Evolutionary conservation across 305 asterid genomes (phyloP).

Genomic region (Coffea humblotiana): DNA sequence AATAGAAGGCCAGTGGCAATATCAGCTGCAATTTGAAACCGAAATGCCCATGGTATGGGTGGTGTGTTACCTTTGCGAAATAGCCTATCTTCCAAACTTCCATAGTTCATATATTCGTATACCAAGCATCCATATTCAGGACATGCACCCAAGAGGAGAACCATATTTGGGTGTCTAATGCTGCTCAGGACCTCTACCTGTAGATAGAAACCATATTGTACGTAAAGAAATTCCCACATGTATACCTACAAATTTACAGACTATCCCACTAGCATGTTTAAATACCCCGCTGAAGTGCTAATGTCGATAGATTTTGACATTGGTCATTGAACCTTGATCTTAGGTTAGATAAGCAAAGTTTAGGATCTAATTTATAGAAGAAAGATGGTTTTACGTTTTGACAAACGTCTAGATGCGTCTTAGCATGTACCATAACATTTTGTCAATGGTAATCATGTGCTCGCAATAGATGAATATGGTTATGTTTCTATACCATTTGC

Average conservation of each 20-base stretch:
- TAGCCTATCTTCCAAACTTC: conserved; percentile 75
- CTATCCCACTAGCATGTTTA: background rate
- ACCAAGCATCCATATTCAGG: conserved; percentile 81
- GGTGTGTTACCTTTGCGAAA: conserved; percentile 68
- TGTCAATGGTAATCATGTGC: background rate
- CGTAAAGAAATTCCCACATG: background rate
- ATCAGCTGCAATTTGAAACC: conserved; percentile 64
- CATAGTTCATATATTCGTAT: conserved; percentile 73
- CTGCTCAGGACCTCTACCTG: conserved; percentile 71
- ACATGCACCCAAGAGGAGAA: conserved; percentile 77
- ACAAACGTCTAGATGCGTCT: background rate
- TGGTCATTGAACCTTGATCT: background rate
- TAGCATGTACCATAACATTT: background rate
- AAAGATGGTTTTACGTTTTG: background rate
- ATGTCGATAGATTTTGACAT: background rate
- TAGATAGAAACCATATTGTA: background rate
- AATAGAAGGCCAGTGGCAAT: conserved; percentile 68
- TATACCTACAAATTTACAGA: background rate
- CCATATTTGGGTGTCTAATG: conserved; percentile 89
- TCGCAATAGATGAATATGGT: background rate
- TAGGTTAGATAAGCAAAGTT: background rate
- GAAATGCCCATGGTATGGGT: conserved; percentile 59
- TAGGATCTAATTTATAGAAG: background rate
- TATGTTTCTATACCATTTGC: background rate
- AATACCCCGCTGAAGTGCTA: background rate